These are phyloP conservation scores for Penicillium pancosmium DNA, from an alignment of 495 filamentous ascomycete species.

Conservation along the genomic window DNA sequence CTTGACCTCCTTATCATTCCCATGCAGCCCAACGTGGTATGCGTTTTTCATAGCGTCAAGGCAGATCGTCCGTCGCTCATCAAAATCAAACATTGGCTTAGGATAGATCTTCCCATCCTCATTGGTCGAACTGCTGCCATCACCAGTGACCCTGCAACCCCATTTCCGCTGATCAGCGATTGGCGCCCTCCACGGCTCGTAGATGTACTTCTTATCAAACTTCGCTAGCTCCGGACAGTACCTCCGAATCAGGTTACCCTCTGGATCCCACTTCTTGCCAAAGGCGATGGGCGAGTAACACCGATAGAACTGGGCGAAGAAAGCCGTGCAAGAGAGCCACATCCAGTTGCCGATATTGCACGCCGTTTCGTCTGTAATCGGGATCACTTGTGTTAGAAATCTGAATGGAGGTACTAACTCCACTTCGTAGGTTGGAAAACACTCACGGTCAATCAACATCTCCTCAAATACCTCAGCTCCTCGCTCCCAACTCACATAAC, in stretches of 20 bases:
- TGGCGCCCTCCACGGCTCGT: conserved; percentile 72
- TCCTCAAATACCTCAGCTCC: conserved; percentile 76
- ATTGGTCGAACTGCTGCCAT: conserved; percentile 41
- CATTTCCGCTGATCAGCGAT: conserved; percentile 61
- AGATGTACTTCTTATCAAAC: conserved; percentile 67
- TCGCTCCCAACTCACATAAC: conserved; percentile 73
- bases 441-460: conserved; percentile 62
- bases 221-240: conserved; percentile 64
- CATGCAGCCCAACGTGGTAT: conserved; percentile 62
- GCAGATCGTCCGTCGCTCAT: conserved; percentile 57
- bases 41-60: conserved; percentile 66
- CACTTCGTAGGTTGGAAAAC: neutral
- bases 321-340: conserved; percentile 74
- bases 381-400: neutral
- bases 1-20: conserved; percentile 57
- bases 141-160: conserved; percentile 57
- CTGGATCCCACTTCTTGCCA: conserved; percentile 66
- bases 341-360: conserved; percentile 75
- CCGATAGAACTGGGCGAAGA: conserved; percentile 65
- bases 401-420: too few relatives aligned
- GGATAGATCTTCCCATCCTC: conserved; percentile 55
- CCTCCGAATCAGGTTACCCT: conserved; percentile 58
- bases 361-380: conserved; percentile 56
- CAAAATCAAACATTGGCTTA: conserved; percentile 74
- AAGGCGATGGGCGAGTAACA: conserved; percentile 69